Percentiles rank a stretch among this genome's conserved stretches.
These are phyloP conservation scores for Suillus discolor DNA, from an alignment of 768 basidiomycete species.

Conservation along the genomic window DNA sequence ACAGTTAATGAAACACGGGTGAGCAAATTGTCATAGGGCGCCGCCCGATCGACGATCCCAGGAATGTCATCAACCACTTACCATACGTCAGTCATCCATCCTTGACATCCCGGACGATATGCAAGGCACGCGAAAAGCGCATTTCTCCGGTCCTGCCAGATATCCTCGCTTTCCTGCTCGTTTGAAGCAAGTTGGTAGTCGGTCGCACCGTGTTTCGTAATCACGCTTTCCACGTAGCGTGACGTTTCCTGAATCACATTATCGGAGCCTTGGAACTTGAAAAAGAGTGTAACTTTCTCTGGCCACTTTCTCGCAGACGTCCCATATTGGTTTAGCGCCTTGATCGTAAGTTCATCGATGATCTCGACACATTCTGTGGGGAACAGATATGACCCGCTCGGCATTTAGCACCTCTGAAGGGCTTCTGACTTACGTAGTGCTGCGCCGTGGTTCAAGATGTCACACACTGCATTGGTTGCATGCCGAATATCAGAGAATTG, in stretches of 20 bases:
- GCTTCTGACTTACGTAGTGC: slow-evolving; percentile 21
- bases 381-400: background rate
- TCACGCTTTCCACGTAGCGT: slow-evolving; percentile 33
- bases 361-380: slow-evolving; percentile 46
- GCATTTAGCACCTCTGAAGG: background rate
- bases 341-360: slow-evolving; percentile 40
- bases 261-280: slow-evolving; percentile 46
- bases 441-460: slow-evolving; percentile 38
- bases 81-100: slow-evolving; percentile 45
- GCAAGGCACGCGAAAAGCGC: slow-evolving; percentile 30
- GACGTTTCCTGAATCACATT: slow-evolving; percentile 34
- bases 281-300: slow-evolving; percentile 40
- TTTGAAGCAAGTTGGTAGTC: slow-evolving; percentile 40
- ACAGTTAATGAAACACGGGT: background rate
- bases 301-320: slow-evolving; percentile 32
- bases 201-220: slow-evolving; percentile 39
- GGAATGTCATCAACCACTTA: slow-evolving; percentile 14
- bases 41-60: background rate
- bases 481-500: slow-evolving; percentile 43
- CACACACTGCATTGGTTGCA: slow-evolving; percentile 44
- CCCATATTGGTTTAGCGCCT: slow-evolving; percentile 25
- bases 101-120: slow-evolving; percentile 35
- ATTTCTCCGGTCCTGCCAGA: slow-evolving; percentile 40
- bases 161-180: slow-evolving; percentile 37
- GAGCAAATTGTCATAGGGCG: background rate